Base-by-base conservation (phyloP, 768 basidiomycete species). In the Boletus sensibilis region DNA sequence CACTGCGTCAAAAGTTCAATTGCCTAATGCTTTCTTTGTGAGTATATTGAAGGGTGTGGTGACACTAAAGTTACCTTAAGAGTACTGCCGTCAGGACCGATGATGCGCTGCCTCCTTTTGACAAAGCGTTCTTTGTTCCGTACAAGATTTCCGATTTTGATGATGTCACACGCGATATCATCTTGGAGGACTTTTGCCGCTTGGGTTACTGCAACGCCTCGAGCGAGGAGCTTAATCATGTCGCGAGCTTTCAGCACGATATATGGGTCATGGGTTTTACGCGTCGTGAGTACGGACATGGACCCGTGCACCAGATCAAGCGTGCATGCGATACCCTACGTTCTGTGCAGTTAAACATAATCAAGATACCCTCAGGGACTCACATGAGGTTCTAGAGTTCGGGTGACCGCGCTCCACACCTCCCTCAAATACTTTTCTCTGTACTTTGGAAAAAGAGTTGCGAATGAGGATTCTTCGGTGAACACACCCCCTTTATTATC, bases 391-490 rank as follows among this genome's bases (percentile, higher is more conserved):
- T 98, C 94, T 46, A 99, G 73, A 12, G 91, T 84, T 55, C 82
- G 81, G 0, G 94, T 96, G 12, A 96, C 91, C 2, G 87, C 88
- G 61, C 89, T 86, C 97, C 97, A 99, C 48, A 90, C 87, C 72
- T 98, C 94, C 42, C 94, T 83, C 47, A 99, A 76, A 68, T 98
- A 98, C 68, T 90, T 94, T 82, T 99, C 97, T 63, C 97, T 84
- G 70, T 98, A 98, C 74, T 97, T 98, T 13, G 97, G 97, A 74
- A 99, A 99, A 11, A 99, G 82, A 1, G 97, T 96, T 11, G 96
- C 96, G 66, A 98, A 99, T 0, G 94, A 96, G 4, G 94, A 97
- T 77, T 99, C 97, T 72, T 98, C 96, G 2, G 86, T 80, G 75
- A 99, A 94, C 2, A 90, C 78, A 0, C 90, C 90, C 14, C 82